Base-by-base conservation (phyloP, 2,329 filamentous ascomycete species). In the Aaosphaeria arxii region DNA sequence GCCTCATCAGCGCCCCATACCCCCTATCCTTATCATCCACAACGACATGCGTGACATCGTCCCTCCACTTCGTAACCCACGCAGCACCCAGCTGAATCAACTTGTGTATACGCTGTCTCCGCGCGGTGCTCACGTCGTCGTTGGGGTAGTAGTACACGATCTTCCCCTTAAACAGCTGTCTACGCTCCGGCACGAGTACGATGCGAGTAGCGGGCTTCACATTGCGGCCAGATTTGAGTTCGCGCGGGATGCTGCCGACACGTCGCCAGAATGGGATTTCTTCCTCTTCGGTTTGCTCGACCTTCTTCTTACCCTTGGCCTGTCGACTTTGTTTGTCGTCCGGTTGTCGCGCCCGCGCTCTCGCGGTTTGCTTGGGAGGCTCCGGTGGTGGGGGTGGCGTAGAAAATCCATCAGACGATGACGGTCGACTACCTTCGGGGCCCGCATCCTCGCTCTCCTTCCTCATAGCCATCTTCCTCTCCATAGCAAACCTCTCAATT, bases 41-140 rank as follows among this genome's bases (percentile, higher is more conserved):
- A 49, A 97, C 78, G 43, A 95, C 74, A 70, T 96, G 89, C 1
- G 87, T 95, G 11, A 94, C 81, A 24, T 63, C 70, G 0, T 66
- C 58, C 30, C 69, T 67, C 62, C 85, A 81, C 1, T 76, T 71
- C 44, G 77, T 78, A 30, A 83, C 80, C 85, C 91, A 94, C 1
- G 66, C 72, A 1, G 87, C 92, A 40, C 92, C 92, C 9, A 68
- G 52, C 44, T 67, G 56, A 33, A 83, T 79, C 0, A 88, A 85
- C 65, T 86, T 91, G 30, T 79, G 79, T 45, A 96, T 95, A 4
- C 88, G 84, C 49, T 85, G 70, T 46, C 81, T 82, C 36, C 91
- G 81, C 6, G 81, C 76, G 7, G 81, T 79, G 31, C 85, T 82
- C 42, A 87, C 79, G 53, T 92, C 86, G 54, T 90, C 83, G 55